Percentiles rank a stretch among this genome's conserved stretches.
These are phyloP conservation scores for Chloromonas sp. DNA, from an alignment of 163 green algal species.

Conservation along the genomic window DNA sequence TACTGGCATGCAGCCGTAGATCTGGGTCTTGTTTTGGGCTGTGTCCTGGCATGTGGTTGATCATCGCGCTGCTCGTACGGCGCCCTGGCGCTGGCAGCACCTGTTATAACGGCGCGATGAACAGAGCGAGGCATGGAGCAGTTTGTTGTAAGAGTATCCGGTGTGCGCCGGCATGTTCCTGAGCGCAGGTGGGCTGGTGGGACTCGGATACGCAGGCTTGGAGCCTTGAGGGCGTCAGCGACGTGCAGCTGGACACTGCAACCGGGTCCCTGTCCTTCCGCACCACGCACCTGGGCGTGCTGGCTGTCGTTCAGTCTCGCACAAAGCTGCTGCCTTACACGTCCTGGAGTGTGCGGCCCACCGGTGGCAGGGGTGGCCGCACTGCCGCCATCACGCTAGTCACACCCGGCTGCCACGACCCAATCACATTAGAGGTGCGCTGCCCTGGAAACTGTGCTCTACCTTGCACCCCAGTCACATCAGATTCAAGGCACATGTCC, in stretches of 20 bases:
- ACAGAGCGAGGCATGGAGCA: no score
- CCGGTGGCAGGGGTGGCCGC: conserved; percentile 31
- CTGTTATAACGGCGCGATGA: no score
- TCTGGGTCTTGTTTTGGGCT: no score
- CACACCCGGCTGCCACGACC: conserved; percentile 15
- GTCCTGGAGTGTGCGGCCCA: conserved; percentile 56
- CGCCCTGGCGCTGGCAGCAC: no score
- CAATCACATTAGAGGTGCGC: conserved; percentile 26
- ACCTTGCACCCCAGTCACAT: background rate
- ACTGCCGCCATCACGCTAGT: conserved; percentile 45
- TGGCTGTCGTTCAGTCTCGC: conserved; percentile 54
- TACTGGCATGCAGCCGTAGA: no score
- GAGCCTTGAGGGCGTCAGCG: conserved; percentile 48
- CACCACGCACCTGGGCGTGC: conserved; percentile 46
- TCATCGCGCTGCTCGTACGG: no score
- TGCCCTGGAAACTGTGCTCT: background rate
- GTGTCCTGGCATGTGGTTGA: no score
- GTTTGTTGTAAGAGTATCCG: no score
- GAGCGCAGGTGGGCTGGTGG: conserved; percentile 42
- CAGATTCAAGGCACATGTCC: background rate
- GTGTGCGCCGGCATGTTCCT: no score
- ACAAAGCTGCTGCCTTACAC: conserved; percentile 51
- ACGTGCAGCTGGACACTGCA: conserved; percentile 26
- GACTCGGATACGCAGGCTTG: conserved; percentile 34
- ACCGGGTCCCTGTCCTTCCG: conserved; percentile 46